These are phyloP conservation scores for Alternaria sp. DNA, from an alignment of 2,329 filamentous ascomycete genomes.

Conservation along the genomic window DNA sequence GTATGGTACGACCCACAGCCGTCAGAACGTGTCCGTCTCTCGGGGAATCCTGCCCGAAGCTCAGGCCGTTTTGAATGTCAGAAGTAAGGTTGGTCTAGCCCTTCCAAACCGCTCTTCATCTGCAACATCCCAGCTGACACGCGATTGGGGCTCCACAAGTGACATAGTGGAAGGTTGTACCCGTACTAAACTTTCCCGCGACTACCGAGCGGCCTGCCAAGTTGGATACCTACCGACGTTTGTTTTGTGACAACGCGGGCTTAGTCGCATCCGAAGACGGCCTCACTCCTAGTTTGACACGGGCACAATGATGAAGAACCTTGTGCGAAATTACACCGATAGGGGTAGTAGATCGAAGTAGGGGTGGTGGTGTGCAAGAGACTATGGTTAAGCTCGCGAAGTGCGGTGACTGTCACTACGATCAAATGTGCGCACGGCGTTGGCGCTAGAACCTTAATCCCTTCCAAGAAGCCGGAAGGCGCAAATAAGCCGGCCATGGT, in stretches of 20 bases:
- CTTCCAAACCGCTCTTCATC: slow-evolving; percentile 27
- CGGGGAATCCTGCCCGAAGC: slow-evolving; percentile 42
- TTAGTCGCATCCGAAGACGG: not conserved
- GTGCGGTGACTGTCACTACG: slow-evolving; percentile 12
- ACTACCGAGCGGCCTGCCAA: slow-evolving; percentile 31
- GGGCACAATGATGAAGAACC: not conserved
- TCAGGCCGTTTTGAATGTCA: slow-evolving; percentile 37
- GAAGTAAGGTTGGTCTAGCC: slow-evolving; percentile 37
- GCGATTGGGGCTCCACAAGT: slow-evolving; percentile 37
- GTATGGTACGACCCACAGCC: slow-evolving; percentile 30
- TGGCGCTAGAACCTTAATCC: slow-evolving; percentile 26
- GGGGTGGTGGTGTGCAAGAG: slow-evolving; percentile 27
- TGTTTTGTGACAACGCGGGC: slow-evolving; percentile 3
- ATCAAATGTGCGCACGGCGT: slow-evolving; percentile 23
- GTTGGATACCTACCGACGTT: slow-evolving; percentile 10
- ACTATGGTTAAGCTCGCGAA: slow-evolving; percentile 19
- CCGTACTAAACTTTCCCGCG: slow-evolving; percentile 34
- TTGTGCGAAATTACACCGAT: not conserved
- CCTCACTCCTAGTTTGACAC: not conserved
- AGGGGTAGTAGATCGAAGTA: slow-evolving; percentile 17
- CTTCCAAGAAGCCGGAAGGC: slow-evolving; percentile 16
- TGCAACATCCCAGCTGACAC: slow-evolving; percentile 41
- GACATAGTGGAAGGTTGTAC: slow-evolving; percentile 29
- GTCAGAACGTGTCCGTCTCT: slow-evolving; percentile 33
- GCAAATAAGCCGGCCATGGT: slow-evolving; percentile 9